Conservation (phyloP, 2,329 filamentous ascomycete species). For the Herpotrichia juniperi region DNA sequence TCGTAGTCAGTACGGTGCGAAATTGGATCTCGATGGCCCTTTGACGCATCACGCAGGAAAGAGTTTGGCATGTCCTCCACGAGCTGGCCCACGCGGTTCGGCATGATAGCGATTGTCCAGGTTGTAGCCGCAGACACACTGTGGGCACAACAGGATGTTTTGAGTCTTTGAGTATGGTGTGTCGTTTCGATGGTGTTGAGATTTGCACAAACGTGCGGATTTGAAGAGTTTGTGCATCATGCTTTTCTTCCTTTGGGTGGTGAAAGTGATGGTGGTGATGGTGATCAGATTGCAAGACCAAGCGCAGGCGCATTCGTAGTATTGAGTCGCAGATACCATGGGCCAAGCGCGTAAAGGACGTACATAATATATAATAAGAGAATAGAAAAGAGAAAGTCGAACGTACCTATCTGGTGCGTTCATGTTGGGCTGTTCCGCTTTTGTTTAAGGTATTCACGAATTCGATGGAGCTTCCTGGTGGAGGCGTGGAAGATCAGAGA, state of each 20-base stretch:
- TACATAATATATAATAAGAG: slow-evolving; percentile 2
- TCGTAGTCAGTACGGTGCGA: not conserved
- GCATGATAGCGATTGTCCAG: not conserved
- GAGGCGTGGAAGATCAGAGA: not conserved
- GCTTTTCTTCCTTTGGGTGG: not conserved
- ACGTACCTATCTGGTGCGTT: slow-evolving; percentile 48
- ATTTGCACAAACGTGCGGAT: not conserved
- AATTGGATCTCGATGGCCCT: slow-evolving; percentile 6
- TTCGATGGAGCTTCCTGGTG: not conserved
- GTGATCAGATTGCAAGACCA: not conserved
- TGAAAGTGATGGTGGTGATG: not conserved
- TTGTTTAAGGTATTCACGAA: not conserved
- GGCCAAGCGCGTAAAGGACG: slow-evolving; percentile 9
- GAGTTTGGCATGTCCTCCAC: slow-evolving; percentile 16
- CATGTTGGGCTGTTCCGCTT: slow-evolving; percentile 27
- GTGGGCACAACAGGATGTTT: not conserved
- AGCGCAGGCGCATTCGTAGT: slow-evolving; percentile 3
- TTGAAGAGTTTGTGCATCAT: not conserved
- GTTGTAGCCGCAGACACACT: not conserved
- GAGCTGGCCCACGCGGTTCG: slow-evolving; percentile 15
- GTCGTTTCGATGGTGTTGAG: not conserved
- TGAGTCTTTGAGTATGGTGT: not conserved
- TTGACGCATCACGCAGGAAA: slow-evolving; percentile 13
- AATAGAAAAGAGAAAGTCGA: not conserved
- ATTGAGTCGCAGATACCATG: slow-evolving; percentile 3